Base-by-base conservation (phyloP, 2,329 filamentous ascomycete genomes). In the Polychaeton citri region DNA sequence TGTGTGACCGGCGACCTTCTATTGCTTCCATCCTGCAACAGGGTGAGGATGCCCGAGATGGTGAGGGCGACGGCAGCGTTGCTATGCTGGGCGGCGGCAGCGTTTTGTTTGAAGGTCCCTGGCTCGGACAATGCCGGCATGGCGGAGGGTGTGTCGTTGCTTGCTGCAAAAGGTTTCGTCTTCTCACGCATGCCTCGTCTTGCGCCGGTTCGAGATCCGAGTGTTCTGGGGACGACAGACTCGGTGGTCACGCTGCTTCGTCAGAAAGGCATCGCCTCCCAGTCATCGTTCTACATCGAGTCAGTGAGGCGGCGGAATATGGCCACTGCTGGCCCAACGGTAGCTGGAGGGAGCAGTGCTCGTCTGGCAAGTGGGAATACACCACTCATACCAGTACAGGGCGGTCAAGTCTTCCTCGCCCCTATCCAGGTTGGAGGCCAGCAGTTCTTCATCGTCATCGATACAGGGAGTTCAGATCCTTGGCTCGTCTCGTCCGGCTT, bases 391-490 rank as follows among this genome's bases (percentile, higher is more conserved):
- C 37, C 42, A 1, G 48, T 49, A 4, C 40, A 42, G 32, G 44
- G 45, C 4, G 54, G 54, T 15, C 43, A 46, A 8, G 49, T 56
- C 19, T 55, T 54, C 33, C 43, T 54, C 3, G 51, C 51, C 12
- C 42, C 47, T 12, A 44, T 55, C 17, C 43, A 41, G 4, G 43
- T 55, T 6, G 53, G 53, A 13, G 44, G 44, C 9, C 43, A 54
- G 31, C 35, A 38, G 4, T 56, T 66, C 37, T 38, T 55, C 1
- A 45, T 59, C 2, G 54, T 64, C 8, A 50, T 69, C 33, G 66
- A 69, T 38, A 68, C 64, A 2, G 66, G 65, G 8, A 65, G 61
- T 37, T 61, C 58, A 34, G 66, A 69, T 37, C 66, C 63, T 1
- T 69, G 65, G 60, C 46, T 68, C 2, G 52, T 58, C 3, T 39